phyloP scores from a whole-genome alignment of 352 stramenopile genomes.

The Phytophthora chlamydospora region DNA sequence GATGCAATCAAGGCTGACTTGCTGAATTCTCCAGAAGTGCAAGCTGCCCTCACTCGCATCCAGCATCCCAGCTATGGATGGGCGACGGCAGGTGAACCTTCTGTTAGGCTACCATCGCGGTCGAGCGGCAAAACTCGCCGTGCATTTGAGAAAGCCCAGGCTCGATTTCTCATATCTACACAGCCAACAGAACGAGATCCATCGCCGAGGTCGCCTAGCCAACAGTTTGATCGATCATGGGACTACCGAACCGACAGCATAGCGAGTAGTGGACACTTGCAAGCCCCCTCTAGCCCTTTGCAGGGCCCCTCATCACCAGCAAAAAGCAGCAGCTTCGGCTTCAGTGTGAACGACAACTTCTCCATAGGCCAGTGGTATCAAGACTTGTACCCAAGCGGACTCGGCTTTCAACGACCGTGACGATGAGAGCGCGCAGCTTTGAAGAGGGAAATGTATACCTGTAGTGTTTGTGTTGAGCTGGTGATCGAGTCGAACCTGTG shows the following conservation, averaged over 20 bases:
- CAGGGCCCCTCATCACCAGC: constrained; percentile 1
- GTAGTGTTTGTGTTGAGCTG: background rate
- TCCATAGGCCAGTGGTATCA: constrained; percentile 39
- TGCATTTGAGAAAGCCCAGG: constrained; percentile 13
- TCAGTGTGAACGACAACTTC: constrained; percentile 42
- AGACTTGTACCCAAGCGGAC: constrained; percentile 34
- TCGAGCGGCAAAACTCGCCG: constrained; percentile 1
- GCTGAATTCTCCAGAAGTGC: constrained; percentile 24
- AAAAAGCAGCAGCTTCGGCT: constrained; percentile 20
- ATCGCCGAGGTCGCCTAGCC: constrained; percentile 18
- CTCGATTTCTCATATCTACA: constrained; percentile 1
- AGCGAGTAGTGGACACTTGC: constrained; percentile 4
- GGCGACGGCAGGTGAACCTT: background rate
- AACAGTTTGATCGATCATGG: constrained; percentile 10
- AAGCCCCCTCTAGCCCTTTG: constrained; percentile 5
- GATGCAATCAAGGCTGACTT: constrained; percentile 29
- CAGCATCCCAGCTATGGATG: constrained; percentile 16
- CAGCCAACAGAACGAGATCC: background rate
- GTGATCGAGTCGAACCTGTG: no score
- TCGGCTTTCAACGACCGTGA: constrained; percentile 10
- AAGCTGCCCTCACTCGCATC: constrained; percentile 30
- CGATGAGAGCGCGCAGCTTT: background rate
- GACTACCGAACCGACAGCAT: constrained; percentile 4
- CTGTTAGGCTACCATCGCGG: constrained; percentile 1
- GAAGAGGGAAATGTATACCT: constrained; percentile 1